Base-by-base conservation (phyloP, 2,329 filamentous ascomycete species). In the Penicillium sp. region DNA sequence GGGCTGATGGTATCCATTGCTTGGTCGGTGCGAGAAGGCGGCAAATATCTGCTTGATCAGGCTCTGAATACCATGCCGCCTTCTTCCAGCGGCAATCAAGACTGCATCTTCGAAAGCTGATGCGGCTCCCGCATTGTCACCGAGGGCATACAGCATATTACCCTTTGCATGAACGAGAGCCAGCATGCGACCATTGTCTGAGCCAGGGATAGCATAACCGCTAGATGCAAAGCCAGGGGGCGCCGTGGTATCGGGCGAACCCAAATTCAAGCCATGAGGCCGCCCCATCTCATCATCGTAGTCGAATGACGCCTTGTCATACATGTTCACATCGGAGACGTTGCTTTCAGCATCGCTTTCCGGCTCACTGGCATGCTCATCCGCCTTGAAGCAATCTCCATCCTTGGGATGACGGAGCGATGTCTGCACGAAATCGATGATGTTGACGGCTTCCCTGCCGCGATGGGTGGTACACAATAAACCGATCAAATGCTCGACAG, bases 81-180 rank as follows among this genome's bases (percentile, higher is more conserved):
- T 82, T 62, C 88, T 85, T 1, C 92, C 93, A 31, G 90, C 85
- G 59, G 92, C 93, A 63, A 99, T 94, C 55, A 97, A 78, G 3
- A 99, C 92, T 0, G 93, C 94, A 74, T 97, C 92, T 74, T 99
- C 95, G 68, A 99, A 99, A 4, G 95, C 92, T 67, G 88, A 86
- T 0, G 94, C 92, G 43, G 95, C 95, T 42, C 84, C 86, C 41
- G 84, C 82, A 64, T 95, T 90, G 65, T 97, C 89, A 48, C 94
- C 94, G 34, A 96, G 79, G 28, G 91, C 88, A 76, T 99, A 99
- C 1, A 98, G 83, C 89, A 98, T 96, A 63, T 98, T 98, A n/a
- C 94, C 95, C 76, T 98, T 99, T 20, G 94, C 93, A 76, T 99
- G 95, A 42, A 98, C 88, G 15, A 99, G 83, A n/a, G 92, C 90